phyloP scores from a whole-genome alignment of 2,329 filamentous ascomycete genomes.

The Colletotrichum sp. region DNA sequence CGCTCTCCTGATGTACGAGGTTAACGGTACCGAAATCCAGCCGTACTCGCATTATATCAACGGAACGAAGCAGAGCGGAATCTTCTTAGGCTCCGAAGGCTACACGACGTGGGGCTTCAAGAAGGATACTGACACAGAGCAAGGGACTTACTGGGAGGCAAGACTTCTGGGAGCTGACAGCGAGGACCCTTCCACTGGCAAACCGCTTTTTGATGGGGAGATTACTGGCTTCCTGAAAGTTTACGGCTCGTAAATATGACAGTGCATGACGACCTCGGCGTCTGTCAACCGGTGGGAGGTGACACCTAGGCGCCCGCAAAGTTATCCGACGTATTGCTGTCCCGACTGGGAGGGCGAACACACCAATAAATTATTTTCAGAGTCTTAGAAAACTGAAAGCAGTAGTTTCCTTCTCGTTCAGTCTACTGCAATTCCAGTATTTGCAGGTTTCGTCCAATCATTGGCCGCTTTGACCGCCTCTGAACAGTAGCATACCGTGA shows the following conservation, averaged over 20 bases:
- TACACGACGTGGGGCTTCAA: neutral
- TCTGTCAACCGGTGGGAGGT: neutral
- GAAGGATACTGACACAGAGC: neutral
- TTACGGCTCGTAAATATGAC: neutral
- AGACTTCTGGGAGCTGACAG: neutral
- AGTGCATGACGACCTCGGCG: neutral
- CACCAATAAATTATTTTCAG: neutral
- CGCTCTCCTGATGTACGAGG: neutral
- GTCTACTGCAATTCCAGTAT: neutral
- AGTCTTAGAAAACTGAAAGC: neutral
- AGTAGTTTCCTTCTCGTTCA: neutral
- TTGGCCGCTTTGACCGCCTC: neutral
- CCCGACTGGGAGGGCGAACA: neutral
- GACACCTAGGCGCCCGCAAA: neutral
- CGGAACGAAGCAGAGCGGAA: neutral
- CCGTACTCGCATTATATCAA: slow-evolving; percentile 1
- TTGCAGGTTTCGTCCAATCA: neutral
- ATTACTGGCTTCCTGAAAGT: neutral
- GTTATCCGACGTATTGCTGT: neutral
- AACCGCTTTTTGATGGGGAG: neutral
- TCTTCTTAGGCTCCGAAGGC: neutral
- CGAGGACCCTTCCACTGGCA: neutral
- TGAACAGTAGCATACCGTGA: neutral
- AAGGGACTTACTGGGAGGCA: neutral
- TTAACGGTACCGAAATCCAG: neutral